Base-by-base conservation (phyloP, 495 filamentous ascomycete species). In the Talaromyces ruber region DNA sequence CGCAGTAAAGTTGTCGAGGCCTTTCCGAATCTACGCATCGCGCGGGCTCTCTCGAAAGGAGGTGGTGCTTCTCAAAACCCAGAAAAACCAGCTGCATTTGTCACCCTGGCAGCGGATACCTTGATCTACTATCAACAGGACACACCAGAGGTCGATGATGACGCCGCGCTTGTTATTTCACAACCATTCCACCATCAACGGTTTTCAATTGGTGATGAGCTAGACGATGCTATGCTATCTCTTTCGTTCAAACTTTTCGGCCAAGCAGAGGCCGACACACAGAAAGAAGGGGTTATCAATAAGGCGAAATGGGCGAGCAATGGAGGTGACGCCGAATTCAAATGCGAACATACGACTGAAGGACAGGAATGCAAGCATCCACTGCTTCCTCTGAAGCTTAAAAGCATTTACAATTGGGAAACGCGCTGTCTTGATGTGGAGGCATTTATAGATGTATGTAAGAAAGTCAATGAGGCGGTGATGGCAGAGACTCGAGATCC, bases 141-240 rank as follows among this genome's bases (percentile, higher is more conserved):
- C 14, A 47, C 39, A 4, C 70, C 68, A 3, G 64, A 61, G 9
- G 7, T 51, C 5, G n/a, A 22, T 16, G 18, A 26, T 21, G 62
- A 66, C 21, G 9, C 52, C 1, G 47, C 47, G 18, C 62, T 72
- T 6, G 63, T 25, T 16, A 67, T 75, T 56, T 58, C 65, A 8
- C 67, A 70, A 55, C 72, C 74, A 1, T 60, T 67, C 0, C 74
- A 77, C 62, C 74, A 77, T 32, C 72, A 75, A 32, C 60, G 59
- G 28, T 77, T 77, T 45, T 64, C 66, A 3, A 53, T 63, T 2
- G 68, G 58, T 5, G 54, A 57, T 18, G 30, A 52, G 14, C 39
- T 72, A 4, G 34, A n/a, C 24, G 11, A 24, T 1, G 22, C 63
- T 25, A 54, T 54, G 16, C 61, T 50, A 8, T n/a, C 63, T 29